These are phyloP conservation scores for Thuidium tamariscinum DNA, from an alignment of 225 moss, liverwort and hornwort genomes.

Conservation along the genomic window DNA sequence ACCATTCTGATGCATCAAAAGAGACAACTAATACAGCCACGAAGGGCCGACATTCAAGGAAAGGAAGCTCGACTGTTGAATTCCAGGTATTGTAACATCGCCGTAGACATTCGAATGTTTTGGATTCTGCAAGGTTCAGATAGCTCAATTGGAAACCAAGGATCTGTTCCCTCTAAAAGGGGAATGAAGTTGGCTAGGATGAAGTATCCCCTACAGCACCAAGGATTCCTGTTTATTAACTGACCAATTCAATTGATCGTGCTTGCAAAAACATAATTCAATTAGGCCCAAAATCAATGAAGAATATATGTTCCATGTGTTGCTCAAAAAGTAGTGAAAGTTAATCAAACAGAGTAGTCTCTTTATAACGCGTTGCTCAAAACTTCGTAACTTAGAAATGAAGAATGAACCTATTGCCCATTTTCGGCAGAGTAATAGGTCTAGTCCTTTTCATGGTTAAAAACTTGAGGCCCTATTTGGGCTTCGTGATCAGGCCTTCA, in stretches of 20 bases:
- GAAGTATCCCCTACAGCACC: neutral
- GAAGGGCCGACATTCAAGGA: neutral
- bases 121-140: neutral
- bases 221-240: neutral
- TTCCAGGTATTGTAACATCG: constrained; percentile 2
- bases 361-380: no score
- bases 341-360: neutral
- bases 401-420: neutral
- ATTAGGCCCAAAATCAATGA: neutral
- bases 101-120: neutral
- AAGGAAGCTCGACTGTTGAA: constrained; percentile 2
- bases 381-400: neutral
- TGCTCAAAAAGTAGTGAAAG: neutral
- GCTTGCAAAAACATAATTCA: neutral
- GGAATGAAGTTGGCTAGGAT: no score
- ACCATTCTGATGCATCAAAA: neutral
- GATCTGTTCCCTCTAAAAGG: neutral
- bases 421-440: neutral
- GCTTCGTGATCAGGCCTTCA: neutral
- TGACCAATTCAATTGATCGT: neutral
- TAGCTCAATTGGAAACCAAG: neutral
- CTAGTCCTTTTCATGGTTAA: neutral
- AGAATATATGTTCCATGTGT: neutral
- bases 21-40: neutral
- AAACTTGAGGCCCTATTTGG: neutral